Evolutionary conservation across 371 early-diverging fungal species (phyloP).

Genomic region (Actinomortierella wolfii): DNA sequence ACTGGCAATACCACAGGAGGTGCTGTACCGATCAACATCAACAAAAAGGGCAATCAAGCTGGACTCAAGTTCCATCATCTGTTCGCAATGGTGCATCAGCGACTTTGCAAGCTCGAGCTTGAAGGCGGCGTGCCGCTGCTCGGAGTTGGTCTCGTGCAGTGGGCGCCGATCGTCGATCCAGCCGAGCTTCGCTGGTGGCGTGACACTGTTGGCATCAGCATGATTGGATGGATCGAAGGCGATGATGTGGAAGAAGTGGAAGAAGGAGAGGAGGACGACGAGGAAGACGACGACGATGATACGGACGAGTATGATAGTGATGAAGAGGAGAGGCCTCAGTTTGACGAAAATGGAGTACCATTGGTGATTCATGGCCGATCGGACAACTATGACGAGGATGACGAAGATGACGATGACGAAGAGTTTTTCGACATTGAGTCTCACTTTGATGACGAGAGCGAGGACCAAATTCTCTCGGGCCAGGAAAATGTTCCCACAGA

Average conservation of each 20-base stretch:
- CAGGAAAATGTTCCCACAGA: no score
- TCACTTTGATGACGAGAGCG: no score
- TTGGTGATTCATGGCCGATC: no score
- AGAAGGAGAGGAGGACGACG: not conserved
- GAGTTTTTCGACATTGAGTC: no score
- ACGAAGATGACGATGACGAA: no score
- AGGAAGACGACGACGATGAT: not conserved
- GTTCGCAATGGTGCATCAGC: conserved; percentile 38
- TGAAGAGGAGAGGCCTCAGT: no score
- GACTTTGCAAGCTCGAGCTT: conserved; percentile 34
- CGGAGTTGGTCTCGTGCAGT: conserved; percentile 23
- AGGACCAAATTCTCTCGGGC: no score
- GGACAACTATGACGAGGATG: no score
- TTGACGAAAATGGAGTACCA: no score
- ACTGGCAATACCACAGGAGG: no score
- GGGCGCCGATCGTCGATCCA: conserved; percentile 36
- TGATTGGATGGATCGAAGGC: conserved; percentile 38
- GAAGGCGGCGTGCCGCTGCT: conserved; percentile 27
- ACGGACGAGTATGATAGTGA: no score
- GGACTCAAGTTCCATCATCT: conserved; percentile 44
- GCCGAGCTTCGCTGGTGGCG: conserved; percentile 45
- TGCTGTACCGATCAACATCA: conserved; percentile 6
- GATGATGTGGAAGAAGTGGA: conserved; percentile 2
- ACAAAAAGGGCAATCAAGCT: conserved; percentile 36
- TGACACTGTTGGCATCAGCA: conserved; percentile 40